Evolutionary conservation across 1,284 basidiomycete genomes (phyloP).

Genomic region (Ustilago nuda): DNA sequence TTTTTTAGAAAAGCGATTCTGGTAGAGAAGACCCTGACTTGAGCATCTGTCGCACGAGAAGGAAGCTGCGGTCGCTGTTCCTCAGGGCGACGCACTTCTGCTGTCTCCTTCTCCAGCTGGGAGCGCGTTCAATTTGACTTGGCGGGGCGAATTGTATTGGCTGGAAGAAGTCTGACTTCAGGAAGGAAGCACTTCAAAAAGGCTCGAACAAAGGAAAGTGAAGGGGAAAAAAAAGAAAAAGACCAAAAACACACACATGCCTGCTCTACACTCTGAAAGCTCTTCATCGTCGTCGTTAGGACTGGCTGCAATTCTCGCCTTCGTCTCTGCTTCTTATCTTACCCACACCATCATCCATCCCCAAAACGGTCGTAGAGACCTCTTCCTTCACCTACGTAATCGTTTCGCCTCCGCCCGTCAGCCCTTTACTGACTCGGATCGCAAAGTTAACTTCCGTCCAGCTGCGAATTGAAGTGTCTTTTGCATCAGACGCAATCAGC

Average conservation of each 20-base stretch:
- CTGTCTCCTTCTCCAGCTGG: not conserved
- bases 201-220: constrained; percentile 7
- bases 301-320: not conserved
- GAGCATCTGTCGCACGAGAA: constrained; percentile 14
- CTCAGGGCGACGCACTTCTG: not conserved
- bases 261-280: not conserved
- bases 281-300: constrained; percentile 2
- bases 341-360: not conserved
- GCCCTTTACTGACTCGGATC: not conserved
- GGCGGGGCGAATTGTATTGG: not conserved
- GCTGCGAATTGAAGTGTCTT: constrained; percentile 18
- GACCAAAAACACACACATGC: not conserved
- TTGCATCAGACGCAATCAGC: not conserved
- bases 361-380: constrained; percentile 50
- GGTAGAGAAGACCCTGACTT: constrained; percentile 14
- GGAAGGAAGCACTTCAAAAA: not conserved
- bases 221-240: constrained; percentile 8
- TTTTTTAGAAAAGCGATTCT: not conserved
- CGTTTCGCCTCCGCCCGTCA: constrained; percentile 33
- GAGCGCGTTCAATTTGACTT: constrained; percentile 16
- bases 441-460: constrained; percentile 10
- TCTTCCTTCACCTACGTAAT: constrained; percentile 1
- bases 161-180: constrained; percentile 6
- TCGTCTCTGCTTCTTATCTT: not conserved
- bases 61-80: not conserved